Conservation (phyloP, 176 grass and related monocot species). For the Oryza rufipogon region DNA sequence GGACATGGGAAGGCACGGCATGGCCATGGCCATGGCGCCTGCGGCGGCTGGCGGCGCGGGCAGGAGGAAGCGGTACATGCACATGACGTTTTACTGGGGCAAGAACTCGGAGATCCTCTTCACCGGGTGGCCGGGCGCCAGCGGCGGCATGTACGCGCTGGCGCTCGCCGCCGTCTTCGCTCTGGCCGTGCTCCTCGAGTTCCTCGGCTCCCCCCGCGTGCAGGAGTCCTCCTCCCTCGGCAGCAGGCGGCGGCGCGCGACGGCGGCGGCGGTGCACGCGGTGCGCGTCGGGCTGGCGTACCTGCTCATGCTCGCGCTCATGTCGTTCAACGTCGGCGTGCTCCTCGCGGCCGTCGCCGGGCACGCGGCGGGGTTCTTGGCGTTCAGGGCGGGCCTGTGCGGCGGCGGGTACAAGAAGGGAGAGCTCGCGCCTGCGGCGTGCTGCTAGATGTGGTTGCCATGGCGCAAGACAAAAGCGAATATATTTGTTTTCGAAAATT, state of each 20-base stretch:
- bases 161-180: slow-evolving; percentile 51
- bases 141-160: slow-evolving; percentile 66
- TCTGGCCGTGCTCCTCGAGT: slow-evolving; percentile 49
- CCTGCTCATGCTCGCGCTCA: slow-evolving; percentile 88
- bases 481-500: background rate
- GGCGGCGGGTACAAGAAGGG: slow-evolving; percentile 24
- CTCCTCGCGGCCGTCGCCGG: slow-evolving; percentile 60
- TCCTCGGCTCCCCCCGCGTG: slow-evolving; percentile 10
- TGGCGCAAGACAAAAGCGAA: background rate
- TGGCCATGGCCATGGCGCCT: background rate
- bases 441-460: slow-evolving; percentile 25
- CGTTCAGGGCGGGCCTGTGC: slow-evolving; percentile 44
- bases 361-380: slow-evolving; percentile 57
- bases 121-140: slow-evolving; percentile 53
- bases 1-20: background rate
- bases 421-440: background rate
- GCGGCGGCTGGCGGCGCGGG: background rate
- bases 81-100: slow-evolving; percentile 91
- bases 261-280: slow-evolving; percentile 41
- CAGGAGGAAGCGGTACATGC: slow-evolving; percentile 41
- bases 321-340: slow-evolving; percentile 92
- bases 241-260: background rate
- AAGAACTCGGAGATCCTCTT: slow-evolving; percentile 75
- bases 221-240: background rate
- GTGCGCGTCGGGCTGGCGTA: slow-evolving; percentile 61